Base-by-base conservation (phyloP, 495 filamentous ascomycete species). In the Neurospora sp. region DNA sequence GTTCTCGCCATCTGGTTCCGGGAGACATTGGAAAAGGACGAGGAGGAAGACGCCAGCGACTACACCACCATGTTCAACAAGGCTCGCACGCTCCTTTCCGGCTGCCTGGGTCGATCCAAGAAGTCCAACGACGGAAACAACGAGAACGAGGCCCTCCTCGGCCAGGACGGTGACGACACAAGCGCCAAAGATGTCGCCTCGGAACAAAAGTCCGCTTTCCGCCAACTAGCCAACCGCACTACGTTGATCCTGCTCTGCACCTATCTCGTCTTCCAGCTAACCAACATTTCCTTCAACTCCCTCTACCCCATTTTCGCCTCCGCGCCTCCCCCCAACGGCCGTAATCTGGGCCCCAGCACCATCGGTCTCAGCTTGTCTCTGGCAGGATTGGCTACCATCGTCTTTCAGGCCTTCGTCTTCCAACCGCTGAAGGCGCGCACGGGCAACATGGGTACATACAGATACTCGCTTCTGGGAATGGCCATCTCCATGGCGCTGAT, bases 231-330 rank as follows among this genome's bases (percentile, higher is more conserved):
- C 44, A 96, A 91, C 74, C 89, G 92, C 9, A 92, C 95, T 70
- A 97, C 94, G 0, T 78, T 96, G 39, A 83, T 96, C 12, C 86
- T 99, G 0, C 87, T 98, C 11, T 78, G 88, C 39, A 95, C 94
- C 2, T 97, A 94, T 77, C 84, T 94, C 39, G 90, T 97, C 42
- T 97, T 98, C 79, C 93, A 96, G 71, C 86, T 98, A 37, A 89
- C 90, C 71, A 97, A 97, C 79, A 90, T 96, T 74, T 90, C 93
- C 12, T 97, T 93, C 86, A 96, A 94, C 78, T 92, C 92, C 27
- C 85, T 98, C 1, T 98, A 96, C 76, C 93, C 96, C 1, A 95
- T 98, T 69, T 99, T 98, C 76, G 91, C 89, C 9, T 90, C 93
- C 71, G 89, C 91, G 1, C 78, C 85, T 5, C 87, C 89, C 0